Conservation (phyloP, 2,329 filamentous ascomycete genomes). For the Diplodia seriata region DNA sequence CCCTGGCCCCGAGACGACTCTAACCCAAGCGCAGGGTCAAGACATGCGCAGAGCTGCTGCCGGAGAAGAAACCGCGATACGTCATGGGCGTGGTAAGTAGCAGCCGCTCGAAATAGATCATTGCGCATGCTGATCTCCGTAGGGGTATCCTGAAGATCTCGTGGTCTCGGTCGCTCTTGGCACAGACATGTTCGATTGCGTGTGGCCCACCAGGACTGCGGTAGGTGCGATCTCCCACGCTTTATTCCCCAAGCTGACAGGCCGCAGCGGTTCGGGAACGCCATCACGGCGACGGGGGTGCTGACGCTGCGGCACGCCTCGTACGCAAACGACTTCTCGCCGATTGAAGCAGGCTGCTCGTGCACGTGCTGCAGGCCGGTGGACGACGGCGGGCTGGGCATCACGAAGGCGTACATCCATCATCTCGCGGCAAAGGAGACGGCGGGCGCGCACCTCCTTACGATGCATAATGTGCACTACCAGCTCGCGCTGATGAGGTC, state of each 20-base stretch:
- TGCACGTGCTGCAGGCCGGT: slow-evolving; percentile 77
- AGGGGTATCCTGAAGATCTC: slow-evolving; percentile 88
- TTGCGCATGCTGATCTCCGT: slow-evolving; percentile 15
- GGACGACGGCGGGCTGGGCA: slow-evolving; percentile 73
- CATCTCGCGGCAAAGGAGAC: slow-evolving; percentile 96
- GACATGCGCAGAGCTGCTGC: slow-evolving; percentile 83
- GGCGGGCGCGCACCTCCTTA: slow-evolving; percentile 82
- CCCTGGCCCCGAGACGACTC: slow-evolving; percentile 41
- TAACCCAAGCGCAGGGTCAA: slow-evolving; percentile 59
- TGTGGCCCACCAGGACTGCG: slow-evolving; percentile 96
- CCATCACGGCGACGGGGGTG: slow-evolving; percentile 80
- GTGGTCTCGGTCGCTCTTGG: slow-evolving; percentile 92
- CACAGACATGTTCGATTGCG: slow-evolving; percentile 99
- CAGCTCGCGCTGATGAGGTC: slow-evolving; percentile 82
- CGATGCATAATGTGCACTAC: slow-evolving; percentile 96
- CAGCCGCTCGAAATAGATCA: neutral
- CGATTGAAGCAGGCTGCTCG: slow-evolving; percentile 81
- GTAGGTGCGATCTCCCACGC: slow-evolving; percentile 50
- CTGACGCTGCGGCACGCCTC: slow-evolving; percentile 80
- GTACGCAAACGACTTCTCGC: slow-evolving; percentile 80
- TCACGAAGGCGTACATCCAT: slow-evolving; percentile 88
- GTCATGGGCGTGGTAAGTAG: slow-evolving; percentile 84
- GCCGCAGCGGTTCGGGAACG: slow-evolving; percentile 82
- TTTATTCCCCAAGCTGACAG: slow-evolving; percentile 7
- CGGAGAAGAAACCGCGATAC: slow-evolving; percentile 93